phyloP scores from a whole-genome alignment of 352 stramenopile genomes.

The Albugo laibachii region DNA sequence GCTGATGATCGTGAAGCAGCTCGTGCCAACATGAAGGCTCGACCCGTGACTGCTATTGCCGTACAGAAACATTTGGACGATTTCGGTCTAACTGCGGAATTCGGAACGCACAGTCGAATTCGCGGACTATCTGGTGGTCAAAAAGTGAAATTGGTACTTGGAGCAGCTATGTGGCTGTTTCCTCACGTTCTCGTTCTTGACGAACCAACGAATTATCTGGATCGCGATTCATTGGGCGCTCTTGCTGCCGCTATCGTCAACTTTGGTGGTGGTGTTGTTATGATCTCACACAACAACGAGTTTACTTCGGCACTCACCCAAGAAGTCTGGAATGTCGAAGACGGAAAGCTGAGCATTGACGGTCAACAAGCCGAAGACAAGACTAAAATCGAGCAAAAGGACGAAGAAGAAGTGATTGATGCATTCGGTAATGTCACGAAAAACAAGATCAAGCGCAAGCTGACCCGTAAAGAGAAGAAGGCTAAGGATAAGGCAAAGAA shows the following conservation, averaged over 20 bases:
- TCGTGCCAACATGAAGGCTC: constrained; percentile 82
- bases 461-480: constrained; percentile 80
- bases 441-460: constrained; percentile 81
- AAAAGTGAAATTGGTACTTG: constrained; percentile 98
- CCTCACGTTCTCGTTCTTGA: constrained; percentile 89
- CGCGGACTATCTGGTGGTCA: constrained; percentile 93
- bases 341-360: constrained; percentile 69
- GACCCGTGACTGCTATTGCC: constrained; percentile 86
- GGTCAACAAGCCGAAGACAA: constrained; percentile 74
- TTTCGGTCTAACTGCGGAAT: constrained; percentile 91
- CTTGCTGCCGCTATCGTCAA: constrained; percentile 91
- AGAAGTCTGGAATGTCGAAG: constrained; percentile 89
- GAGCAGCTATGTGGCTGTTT: constrained; percentile 92
- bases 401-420: constrained; percentile 60
- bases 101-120: constrained; percentile 96
- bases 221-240: constrained; percentile 91
- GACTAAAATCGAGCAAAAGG: constrained; percentile 83
- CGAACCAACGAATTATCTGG: constrained; percentile 92
- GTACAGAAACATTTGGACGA: constrained; percentile 95
- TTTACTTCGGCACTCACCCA: constrained; percentile 88
- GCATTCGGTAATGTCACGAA: constrained; percentile 73
- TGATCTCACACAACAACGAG: constrained; percentile 95
- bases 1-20: constrained; percentile 89
- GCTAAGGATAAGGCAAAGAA: constrained; percentile 77
- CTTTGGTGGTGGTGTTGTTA: constrained; percentile 94